Evolutionary conservation across 257 asterid species (phyloP), one percentile per base, ranked within the genome.

Genomic region (Nicotiana tabacum): DNA sequence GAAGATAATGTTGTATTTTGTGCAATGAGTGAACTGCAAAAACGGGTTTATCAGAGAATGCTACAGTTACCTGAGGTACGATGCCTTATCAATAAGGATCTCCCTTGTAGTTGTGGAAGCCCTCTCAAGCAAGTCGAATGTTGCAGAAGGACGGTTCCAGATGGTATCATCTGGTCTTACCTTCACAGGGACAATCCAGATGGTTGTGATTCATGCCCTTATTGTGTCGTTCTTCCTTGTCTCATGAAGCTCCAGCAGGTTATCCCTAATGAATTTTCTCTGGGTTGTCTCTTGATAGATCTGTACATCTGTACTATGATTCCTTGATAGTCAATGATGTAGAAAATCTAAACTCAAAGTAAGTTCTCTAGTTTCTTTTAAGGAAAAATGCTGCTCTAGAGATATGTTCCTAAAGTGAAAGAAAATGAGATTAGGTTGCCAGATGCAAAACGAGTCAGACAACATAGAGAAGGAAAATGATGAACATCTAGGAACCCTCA

Each of bases 211-310:
- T 91, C 95, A 5, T 96, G 99, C 89, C 99, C 99, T 7, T 94
- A 90, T 88, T 96, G 99, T 91, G 91, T 96, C 46, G 98, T 96
- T 81, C 98, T 96, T 81, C 99, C 99, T 77, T 94, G 97, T 88
- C 93, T 96, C 80, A 92, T 92, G 84, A 96, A 96, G 90, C 97
- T 96, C 55, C 99, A 96, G 91, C 98, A 90, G 97, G 99, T 95
- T 85, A 61, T 83, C 79, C 74, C 56, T 85, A 57, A 46, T 72
- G 5, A 64, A 81, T 30, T 51, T n/a, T 76, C 64, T 76, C 16
- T 76, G 83, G 82, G 80, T 66, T 55, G 17, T 79, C 79, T 87
- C 46, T 13, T 32, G 53, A 51, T 78, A 56, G 7, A 18, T n/a
- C 13, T 46, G 60, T 82, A 30, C 77, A 18, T n/a, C 13, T 46